Percentiles rank a stretch among this genome's conserved stretches.
Evolutionary conservation across 2,329 filamentous ascomycete species (phyloP).

Genomic region (Moelleriella libera): DNA sequence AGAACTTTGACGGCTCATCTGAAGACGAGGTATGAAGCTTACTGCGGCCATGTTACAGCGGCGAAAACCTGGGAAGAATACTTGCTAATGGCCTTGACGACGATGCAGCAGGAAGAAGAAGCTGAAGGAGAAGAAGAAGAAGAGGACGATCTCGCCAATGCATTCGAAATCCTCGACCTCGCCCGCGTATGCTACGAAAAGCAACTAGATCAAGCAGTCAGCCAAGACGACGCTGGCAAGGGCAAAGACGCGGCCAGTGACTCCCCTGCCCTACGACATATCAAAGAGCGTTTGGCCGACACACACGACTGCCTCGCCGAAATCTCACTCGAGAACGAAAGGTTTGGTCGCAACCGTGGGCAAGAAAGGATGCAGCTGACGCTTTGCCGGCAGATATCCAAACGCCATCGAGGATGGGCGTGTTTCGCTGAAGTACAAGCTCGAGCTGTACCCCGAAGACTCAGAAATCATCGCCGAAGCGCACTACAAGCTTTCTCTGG

Average conservation of each 20-base stretch:
- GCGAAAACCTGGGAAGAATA: background rate
- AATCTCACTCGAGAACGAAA: conserved; percentile 93
- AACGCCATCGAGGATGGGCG: conserved; percentile 78
- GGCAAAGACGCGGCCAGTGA: conserved; percentile 28
- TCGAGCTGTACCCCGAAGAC: conserved; percentile 64
- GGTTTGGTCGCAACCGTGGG: conserved; percentile 24
- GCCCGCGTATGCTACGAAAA: conserved; percentile 52
- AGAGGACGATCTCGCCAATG: conserved; percentile 61
- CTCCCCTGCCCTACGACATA: conserved; percentile 33
- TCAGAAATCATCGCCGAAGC: conserved; percentile 83
- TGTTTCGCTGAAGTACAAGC: conserved; percentile 63
- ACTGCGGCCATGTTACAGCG: background rate
- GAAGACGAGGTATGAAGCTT: conserved; percentile 44
- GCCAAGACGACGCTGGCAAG: conserved; percentile 20
- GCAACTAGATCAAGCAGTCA: conserved; percentile 28
- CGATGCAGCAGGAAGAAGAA: conserved; percentile 21
- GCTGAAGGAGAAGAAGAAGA: conserved; percentile 40
- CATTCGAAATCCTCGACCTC: conserved; percentile 75
- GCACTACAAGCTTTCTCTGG: conserved; percentile 91
- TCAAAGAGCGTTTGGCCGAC: conserved; percentile 80
- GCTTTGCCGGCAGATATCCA: conserved; percentile 42
- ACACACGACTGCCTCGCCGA: conserved; percentile 90
- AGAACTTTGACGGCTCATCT: conserved; percentile 79
- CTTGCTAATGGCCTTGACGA: background rate
- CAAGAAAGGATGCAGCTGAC: no score